These are phyloP conservation scores for Hypholoma fasciculare DNA, from an alignment of 768 basidiomycete genomes.

Conservation along the genomic window DNA sequence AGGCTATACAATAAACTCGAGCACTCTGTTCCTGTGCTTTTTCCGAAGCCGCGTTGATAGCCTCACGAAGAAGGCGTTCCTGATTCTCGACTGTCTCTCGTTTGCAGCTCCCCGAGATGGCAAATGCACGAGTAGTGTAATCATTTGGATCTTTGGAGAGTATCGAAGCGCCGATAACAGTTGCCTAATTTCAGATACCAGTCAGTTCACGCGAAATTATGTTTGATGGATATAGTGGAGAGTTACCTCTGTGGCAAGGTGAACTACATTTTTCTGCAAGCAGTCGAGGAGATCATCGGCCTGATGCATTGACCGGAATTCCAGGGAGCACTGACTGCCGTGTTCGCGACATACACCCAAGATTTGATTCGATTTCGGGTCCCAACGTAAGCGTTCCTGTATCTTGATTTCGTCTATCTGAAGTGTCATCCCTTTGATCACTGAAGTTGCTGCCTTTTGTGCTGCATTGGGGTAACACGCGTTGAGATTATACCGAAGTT, in stretches of 20 bases:
- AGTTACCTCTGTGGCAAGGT: constrained; percentile 3
- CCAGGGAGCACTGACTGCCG: background rate
- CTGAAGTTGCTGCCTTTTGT: too few relatives aligned
- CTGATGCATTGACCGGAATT: background rate
- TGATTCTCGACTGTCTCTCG: background rate
- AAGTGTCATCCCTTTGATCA: background rate
- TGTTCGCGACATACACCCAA: constrained; percentile 1
- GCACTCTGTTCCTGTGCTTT: background rate
- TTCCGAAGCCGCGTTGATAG: constrained; percentile 8
- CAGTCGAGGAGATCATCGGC: background rate
- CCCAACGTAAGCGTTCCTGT: background rate
- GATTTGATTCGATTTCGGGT: background rate
- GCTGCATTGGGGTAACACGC: background rate
- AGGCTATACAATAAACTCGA: constrained; percentile 15
- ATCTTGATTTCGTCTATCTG: constrained; percentile 2
- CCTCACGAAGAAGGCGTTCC: constrained; percentile 15
- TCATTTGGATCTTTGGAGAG: constrained; percentile 10
- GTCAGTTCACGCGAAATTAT: too few relatives aligned
- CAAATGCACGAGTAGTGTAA: background rate
- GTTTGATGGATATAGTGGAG: too few relatives aligned
- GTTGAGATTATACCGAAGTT: background rate
- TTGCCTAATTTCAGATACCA: too few relatives aligned
- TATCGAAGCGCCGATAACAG: background rate
- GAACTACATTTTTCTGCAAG: background rate
- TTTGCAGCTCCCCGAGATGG: constrained; percentile 1